These are phyloP conservation scores for Diplotaxis tenuifolia DNA, from an alignment of 345 rosid genomes.

Conservation along the genomic window DNA sequence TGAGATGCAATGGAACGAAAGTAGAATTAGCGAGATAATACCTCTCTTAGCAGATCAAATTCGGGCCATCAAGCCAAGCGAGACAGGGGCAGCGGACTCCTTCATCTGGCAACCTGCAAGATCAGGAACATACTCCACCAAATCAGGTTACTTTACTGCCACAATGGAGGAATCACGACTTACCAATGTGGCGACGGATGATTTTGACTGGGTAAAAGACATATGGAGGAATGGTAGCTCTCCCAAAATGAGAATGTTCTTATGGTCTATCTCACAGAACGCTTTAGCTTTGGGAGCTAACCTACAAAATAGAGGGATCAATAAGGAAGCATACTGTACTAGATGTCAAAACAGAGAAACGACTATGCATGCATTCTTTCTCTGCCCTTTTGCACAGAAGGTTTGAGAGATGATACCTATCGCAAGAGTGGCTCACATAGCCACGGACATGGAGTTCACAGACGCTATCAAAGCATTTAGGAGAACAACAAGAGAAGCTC, in stretches of 20 bases:
- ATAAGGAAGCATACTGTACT: too few relatives aligned
- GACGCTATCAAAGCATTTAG: too few relatives aligned
- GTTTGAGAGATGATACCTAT: background rate
- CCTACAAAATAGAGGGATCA: background rate
- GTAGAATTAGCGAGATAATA: too few relatives aligned
- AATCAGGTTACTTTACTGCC: background rate
- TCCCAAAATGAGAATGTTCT: too few relatives aligned
- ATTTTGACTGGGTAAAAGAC: background rate
- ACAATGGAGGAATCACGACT: background rate
- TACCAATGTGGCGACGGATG: too few relatives aligned
- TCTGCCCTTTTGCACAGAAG: background rate
- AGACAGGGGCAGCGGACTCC: background rate
- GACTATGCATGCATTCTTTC: background rate
- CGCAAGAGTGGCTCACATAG: background rate
- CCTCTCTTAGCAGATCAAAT: too few relatives aligned
- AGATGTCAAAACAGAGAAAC: background rate
- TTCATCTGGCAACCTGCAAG: background rate
- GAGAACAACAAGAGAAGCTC: too few relatives aligned
- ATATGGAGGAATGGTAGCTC: background rate
- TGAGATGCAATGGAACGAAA: too few relatives aligned
- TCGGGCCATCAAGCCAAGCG: too few relatives aligned
- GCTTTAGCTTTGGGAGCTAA: background rate
- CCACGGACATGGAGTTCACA: background rate
- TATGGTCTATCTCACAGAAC: background rate
- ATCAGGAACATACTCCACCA: background rate